These are phyloP conservation scores for Stephanodiscus minutulus DNA, from an alignment of 108 stramenopile species.

Conservation along the genomic window DNA sequence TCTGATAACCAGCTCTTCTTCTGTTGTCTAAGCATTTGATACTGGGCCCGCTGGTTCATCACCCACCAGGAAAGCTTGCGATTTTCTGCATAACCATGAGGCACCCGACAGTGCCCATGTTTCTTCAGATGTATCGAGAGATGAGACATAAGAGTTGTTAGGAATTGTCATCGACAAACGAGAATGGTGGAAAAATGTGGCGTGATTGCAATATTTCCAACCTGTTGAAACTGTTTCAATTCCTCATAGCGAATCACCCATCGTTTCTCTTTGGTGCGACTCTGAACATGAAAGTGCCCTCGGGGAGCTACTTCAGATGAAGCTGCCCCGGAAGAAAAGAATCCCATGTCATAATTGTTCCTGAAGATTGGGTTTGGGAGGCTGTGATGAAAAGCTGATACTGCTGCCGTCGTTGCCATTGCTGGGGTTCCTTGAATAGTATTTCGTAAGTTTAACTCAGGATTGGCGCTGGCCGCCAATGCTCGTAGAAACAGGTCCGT, in stretches of 20 bases:
- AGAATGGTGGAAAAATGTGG: not conserved
- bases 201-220: not conserved
- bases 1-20: slow-evolving; percentile 20
- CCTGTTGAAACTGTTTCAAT: slow-evolving; percentile 9
- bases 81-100: slow-evolving; percentile 28
- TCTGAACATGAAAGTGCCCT: too few relatives aligned
- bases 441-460: too few relatives aligned
- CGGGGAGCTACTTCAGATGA: not conserved
- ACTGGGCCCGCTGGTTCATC: slow-evolving; percentile 26
- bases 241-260: slow-evolving; percentile 10
- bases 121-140: slow-evolving; percentile 16
- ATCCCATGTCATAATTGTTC: not conserved
- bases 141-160: not conserved
- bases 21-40: slow-evolving; percentile 10
- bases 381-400: slow-evolving; percentile 1
- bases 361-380: not conserved
- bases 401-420: not conserved
- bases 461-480: not conserved
- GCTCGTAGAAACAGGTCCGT: not conserved
- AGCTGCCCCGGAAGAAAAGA: not conserved
- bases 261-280: not conserved
- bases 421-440: not conserved
- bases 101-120: slow-evolving; percentile 40
- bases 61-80: slow-evolving; percentile 33
- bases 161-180: not conserved